phyloP scores from a whole-genome alignment of 768 basidiomycete genomes.

The Kwoniella dejecticola region DNA sequence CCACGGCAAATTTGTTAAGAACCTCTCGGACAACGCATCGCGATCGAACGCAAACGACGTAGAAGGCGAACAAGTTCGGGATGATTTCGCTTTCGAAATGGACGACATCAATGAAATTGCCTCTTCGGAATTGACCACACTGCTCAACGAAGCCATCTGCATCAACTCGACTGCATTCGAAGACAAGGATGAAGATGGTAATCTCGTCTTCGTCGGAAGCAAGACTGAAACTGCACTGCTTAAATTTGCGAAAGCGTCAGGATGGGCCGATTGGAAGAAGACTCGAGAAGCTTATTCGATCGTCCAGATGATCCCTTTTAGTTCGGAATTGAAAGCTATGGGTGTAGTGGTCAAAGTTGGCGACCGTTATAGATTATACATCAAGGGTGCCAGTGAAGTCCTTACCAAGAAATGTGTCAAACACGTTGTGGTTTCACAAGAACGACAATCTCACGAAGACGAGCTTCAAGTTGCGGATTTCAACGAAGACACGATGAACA shows the following conservation, averaged over 20 bases:
- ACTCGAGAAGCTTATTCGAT: conserved; percentile 66
- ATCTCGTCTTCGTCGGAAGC: conserved; percentile 73
- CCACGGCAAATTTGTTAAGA: conserved; percentile 87
- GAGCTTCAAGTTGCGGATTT: conserved; percentile 66
- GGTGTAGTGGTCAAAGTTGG: conserved; percentile 75
- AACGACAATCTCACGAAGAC: conserved; percentile 30
- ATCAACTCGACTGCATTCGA: conserved; percentile 96
- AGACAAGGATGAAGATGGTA: conserved; percentile 65
- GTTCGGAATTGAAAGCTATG: conserved; percentile 91
- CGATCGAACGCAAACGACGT: conserved; percentile 73
- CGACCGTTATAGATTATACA: conserved; percentile 66
- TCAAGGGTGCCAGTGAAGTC: conserved; percentile 95
- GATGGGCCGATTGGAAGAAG: conserved; percentile 72
- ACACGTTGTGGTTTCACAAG: conserved; percentile 68
- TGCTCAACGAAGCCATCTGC: conserved; percentile 83
- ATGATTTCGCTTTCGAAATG: conserved; percentile 87
- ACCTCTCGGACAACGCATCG: conserved; percentile 69
- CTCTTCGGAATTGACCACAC: conserved; percentile 63
- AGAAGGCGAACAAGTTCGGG: conserved; percentile 38
- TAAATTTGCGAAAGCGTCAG: conserved; percentile 75
- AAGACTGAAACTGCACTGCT: conserved; percentile 95
- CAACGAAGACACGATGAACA: conserved; percentile 69
- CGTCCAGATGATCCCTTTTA: conserved; percentile 90
- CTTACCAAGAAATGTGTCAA: conserved; percentile 72
- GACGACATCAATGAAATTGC: conserved; percentile 67